phyloP scores from a whole-genome alignment of 768 basidiomycete species.

The Tricholoma terreum region DNA sequence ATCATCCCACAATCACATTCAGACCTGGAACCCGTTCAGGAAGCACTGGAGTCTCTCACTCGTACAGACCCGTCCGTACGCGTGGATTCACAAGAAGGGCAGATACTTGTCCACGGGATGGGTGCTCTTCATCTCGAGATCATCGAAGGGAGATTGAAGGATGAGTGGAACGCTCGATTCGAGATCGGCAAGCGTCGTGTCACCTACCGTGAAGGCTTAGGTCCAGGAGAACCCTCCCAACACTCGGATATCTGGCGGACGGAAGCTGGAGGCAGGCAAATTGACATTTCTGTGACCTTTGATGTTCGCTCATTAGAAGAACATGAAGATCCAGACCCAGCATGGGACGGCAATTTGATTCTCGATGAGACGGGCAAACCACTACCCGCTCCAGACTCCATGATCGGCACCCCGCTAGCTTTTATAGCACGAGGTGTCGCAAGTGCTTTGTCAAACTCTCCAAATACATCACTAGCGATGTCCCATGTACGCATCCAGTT shows the following conservation, averaged over 20 bases:
- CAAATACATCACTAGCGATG: slow-evolving; percentile 70
- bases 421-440: slow-evolving; percentile 67
- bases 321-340: slow-evolving; percentile 58
- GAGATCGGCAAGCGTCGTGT: slow-evolving; percentile 77
- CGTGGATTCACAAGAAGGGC: slow-evolving; percentile 76
- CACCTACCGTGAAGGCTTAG: slow-evolving; percentile 70
- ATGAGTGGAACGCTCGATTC: slow-evolving; percentile 78
- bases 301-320: slow-evolving; percentile 51
- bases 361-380: slow-evolving; percentile 50
- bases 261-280: slow-evolving; percentile 56
- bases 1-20: slow-evolving; percentile 78
- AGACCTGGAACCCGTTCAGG: slow-evolving; percentile 74
- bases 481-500: slow-evolving; percentile 63
- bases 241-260: slow-evolving; percentile 54
- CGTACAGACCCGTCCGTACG: slow-evolving; percentile 93
- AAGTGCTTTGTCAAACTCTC: slow-evolving; percentile 73
- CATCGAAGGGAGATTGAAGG: slow-evolving; percentile 71
- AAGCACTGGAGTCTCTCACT: slow-evolving; percentile 64
- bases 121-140: slow-evolving; percentile 90
- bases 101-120: slow-evolving; percentile 79
- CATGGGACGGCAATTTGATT: slow-evolving; percentile 79
- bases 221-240: slow-evolving; percentile 25
- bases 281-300: slow-evolving; percentile 51
- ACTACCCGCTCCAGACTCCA: slow-evolving; percentile 49
- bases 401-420: slow-evolving; percentile 44